A percentile compares a stretch with the other conserved stretches of the same genome.
Evolutionary conservation across 1,284 basidiomycete species (phyloP).

Genomic region (Ceratobasidium sp.): DNA sequence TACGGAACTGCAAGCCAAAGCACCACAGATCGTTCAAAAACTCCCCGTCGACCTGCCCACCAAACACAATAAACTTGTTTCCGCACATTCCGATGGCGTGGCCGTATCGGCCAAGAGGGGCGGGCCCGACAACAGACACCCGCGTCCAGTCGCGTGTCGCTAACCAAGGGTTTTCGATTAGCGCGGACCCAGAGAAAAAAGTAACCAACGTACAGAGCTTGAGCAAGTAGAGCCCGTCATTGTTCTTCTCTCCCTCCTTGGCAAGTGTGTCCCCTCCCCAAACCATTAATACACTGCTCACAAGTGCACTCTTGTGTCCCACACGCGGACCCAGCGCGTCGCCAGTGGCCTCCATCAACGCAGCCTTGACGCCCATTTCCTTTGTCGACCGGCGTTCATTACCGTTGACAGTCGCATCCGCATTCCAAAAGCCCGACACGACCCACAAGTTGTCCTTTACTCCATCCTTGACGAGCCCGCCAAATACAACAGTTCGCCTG

Average conservation of each 20-base stretch:
- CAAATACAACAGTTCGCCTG: constrained; percentile 97
- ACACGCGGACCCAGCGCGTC: constrained; percentile 92
- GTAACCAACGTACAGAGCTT: constrained; percentile 81
- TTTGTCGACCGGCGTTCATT: constrained; percentile 66
- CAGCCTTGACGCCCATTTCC: constrained; percentile 72
- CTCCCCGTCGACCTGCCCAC: constrained; percentile 96
- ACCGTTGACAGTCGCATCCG: constrained; percentile 18
- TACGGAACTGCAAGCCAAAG: constrained; percentile 95
- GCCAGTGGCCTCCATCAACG: constrained; percentile 87
- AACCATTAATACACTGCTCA: constrained; percentile 95
- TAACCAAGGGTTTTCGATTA: constrained; percentile 54
- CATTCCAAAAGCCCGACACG: constrained; percentile 58
- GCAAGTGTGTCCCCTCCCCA: constrained; percentile 98
- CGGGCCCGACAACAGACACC: constrained; percentile 79
- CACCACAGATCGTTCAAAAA: constrained; percentile 98
- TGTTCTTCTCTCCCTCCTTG: constrained; percentile 82
- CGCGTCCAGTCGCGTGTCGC: constrained; percentile 95
- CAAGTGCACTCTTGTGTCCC: constrained; percentile 95
- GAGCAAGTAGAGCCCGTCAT: constrained; percentile 94
- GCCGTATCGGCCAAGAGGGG: constrained; percentile 92
- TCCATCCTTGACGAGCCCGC: constrained; percentile 92
- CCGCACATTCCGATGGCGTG: constrained; percentile 96
- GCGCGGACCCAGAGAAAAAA: constrained; percentile 42
- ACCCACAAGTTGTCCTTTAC: constrained; percentile 96
- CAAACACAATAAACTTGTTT: constrained; percentile 94